A percentile compares a stretch with the other conserved stretches of the same genome.
These are phyloP conservation scores for Dioszegia hungarica DNA, from an alignment of 768 basidiomycete genomes.

Conservation along the genomic window DNA sequence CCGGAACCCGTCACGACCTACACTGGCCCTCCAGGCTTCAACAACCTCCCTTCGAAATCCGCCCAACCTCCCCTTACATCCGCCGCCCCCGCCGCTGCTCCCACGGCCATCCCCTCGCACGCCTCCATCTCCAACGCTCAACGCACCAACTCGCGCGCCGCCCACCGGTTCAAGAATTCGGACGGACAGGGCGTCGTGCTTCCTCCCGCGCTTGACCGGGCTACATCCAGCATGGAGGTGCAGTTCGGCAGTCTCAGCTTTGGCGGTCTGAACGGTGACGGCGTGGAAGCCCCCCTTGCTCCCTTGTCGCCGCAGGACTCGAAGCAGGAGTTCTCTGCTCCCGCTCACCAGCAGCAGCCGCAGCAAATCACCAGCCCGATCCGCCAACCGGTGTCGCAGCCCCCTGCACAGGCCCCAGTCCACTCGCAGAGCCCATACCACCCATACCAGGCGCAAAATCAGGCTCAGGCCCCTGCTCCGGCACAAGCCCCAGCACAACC, in stretches of 20 bases:
- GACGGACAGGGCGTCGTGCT: slow-evolving; percentile 50
- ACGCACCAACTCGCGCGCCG: slow-evolving; percentile 44
- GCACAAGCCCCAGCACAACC: slow-evolving; percentile 10
- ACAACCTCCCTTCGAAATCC: slow-evolving; percentile 27
- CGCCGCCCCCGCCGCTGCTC: slow-evolving; percentile 25
- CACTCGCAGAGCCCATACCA: slow-evolving; percentile 11
- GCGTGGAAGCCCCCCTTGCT: slow-evolving; percentile 32
- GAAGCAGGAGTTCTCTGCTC: slow-evolving; percentile 6
- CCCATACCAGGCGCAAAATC: slow-evolving; percentile 7
- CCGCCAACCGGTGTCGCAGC: slow-evolving; percentile 10
- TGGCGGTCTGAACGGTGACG: slow-evolving; percentile 41
- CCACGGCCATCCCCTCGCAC: slow-evolving; percentile 18
- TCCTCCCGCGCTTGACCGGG: slow-evolving; percentile 31
- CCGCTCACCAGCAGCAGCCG: too few species aligned
- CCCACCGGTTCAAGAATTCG: slow-evolving; percentile 41
- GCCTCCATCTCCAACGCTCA: slow-evolving; percentile 9
- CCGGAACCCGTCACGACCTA: slow-evolving; percentile 45
- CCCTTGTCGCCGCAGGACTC: slow-evolving; percentile 22
- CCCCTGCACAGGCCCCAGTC: slow-evolving; percentile 13
- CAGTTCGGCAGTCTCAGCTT: slow-evolving; percentile 50
- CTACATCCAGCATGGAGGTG: slow-evolving; percentile 45
- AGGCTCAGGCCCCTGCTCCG: slow-evolving; percentile 5
- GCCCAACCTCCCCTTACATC: slow-evolving; percentile 1
- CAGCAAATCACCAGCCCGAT: background rate
- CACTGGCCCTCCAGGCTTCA: slow-evolving; percentile 49